phyloP scores from a whole-genome alignment of 805 yeast genomes.

The Metschnikowia cerradonensis region DNA sequence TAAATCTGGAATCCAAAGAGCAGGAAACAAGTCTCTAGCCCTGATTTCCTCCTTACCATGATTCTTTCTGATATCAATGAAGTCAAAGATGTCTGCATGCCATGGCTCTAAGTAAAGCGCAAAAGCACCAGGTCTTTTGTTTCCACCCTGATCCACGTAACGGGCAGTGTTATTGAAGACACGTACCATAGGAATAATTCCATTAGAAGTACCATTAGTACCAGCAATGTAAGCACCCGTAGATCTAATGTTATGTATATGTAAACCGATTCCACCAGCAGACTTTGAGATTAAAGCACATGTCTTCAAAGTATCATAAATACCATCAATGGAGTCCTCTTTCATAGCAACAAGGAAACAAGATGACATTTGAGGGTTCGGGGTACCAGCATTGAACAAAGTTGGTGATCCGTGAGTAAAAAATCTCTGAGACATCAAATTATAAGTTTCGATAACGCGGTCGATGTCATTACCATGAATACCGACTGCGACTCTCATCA shows the following conservation, averaged over 20 bases:
- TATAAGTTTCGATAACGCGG: slow-evolving; percentile 52
- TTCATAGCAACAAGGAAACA: slow-evolving; percentile 62
- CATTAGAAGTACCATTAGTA: slow-evolving; percentile 60
- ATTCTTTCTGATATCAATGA: slow-evolving; percentile 56
- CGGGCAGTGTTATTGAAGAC: slow-evolving; percentile 62
- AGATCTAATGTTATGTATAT: slow-evolving; percentile 55
- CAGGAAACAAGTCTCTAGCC: slow-evolving; percentile 61
- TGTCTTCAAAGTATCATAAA: slow-evolving; percentile 56
- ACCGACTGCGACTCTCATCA: slow-evolving; percentile 61
- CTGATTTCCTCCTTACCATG: slow-evolving; percentile 63
- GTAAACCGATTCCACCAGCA: slow-evolving; percentile 64
- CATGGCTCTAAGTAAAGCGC: slow-evolving; percentile 60
- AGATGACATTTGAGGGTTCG: slow-evolving; percentile 56
- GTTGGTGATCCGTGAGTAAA: slow-evolving; percentile 64
- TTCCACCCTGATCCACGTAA: slow-evolving; percentile 64
- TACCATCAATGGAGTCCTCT: slow-evolving; percentile 61
- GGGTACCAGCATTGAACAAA: slow-evolving; percentile 59
- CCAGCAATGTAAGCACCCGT: slow-evolving; percentile 61
- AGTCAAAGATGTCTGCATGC: slow-evolving; percentile 59
- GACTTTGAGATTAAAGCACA: slow-evolving; percentile 60
- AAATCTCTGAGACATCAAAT: slow-evolving; percentile 54
- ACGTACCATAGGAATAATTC: slow-evolving; percentile 59
- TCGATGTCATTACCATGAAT: slow-evolving; percentile 54
- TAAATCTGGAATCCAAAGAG: slow-evolving; percentile 60
- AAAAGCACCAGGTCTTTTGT: slow-evolving; percentile 63